Percentiles rank a stretch among this genome's conserved stretches.
Conservation (phyloP, 2,329 filamentous ascomycete species). For the Diaporthe longicolla region DNA sequence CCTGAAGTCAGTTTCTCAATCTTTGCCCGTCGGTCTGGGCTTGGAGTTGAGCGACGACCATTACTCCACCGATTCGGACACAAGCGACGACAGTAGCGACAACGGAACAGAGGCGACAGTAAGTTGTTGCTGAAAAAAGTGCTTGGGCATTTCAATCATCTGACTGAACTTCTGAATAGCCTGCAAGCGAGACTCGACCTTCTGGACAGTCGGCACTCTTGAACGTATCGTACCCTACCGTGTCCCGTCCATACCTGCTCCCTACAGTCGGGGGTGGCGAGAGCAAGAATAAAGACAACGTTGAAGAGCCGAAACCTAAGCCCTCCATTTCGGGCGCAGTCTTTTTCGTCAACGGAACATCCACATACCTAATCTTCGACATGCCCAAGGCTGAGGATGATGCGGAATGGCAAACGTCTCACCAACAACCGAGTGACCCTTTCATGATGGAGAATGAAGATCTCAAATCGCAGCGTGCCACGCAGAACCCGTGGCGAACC, state of each 20-base stretch:
- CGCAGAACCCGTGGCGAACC: not conserved
- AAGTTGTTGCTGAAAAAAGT: fast-evolving
- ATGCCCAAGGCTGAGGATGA: not conserved
- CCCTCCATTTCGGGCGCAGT: too few species aligned
- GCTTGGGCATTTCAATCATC: too few species aligned
- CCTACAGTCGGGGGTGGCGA: not conserved
- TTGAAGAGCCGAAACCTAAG: not conserved
- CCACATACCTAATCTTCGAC: not conserved
- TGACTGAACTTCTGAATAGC: not conserved
- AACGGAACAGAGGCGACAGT: not conserved
- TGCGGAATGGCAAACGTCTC: too few species aligned
- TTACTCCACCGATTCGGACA: not conserved
- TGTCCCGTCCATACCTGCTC: not conserved
- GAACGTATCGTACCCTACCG: not conserved
- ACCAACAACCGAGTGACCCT: not conserved
- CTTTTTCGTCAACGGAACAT: too few species aligned
- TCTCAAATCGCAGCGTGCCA: not conserved
- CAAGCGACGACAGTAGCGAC: not conserved
- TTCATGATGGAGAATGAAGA: not conserved
- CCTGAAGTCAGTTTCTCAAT: not conserved
- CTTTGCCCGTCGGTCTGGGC: not conserved
- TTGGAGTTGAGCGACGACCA: not conserved
- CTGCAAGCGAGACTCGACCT: not conserved
- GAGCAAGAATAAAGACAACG: not conserved
- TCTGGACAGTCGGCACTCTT: not conserved